Evolutionary conservation across 2,329 filamentous ascomycete species (phyloP).

Genomic region (Claviceps arundinis): DNA sequence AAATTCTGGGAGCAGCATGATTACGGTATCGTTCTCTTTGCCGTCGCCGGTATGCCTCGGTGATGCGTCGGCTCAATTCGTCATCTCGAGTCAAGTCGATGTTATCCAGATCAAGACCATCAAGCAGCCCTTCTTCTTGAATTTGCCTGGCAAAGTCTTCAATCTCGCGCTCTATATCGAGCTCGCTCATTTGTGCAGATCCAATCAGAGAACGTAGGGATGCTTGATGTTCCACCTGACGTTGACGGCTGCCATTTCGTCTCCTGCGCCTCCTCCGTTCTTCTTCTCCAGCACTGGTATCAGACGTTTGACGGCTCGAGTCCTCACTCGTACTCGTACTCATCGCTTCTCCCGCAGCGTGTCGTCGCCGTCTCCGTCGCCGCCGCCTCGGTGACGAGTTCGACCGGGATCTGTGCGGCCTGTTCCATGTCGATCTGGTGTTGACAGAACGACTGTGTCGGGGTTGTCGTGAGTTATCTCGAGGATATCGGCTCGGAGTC

Average conservation of each 20-base stretch:
- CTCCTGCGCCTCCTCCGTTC: slow-evolving; percentile 19
- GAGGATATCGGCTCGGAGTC: slow-evolving; percentile 31
- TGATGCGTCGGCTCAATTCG: slow-evolving; percentile 80
- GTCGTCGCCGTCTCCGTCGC: slow-evolving; percentile 14
- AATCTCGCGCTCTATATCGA: slow-evolving; percentile 77
- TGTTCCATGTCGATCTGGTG: slow-evolving; percentile 17
- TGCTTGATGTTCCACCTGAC: slow-evolving; percentile 76
- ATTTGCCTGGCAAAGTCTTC: slow-evolving; percentile 84
- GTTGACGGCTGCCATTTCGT: slow-evolving; percentile 32
- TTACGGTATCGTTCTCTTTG: slow-evolving; percentile 49
- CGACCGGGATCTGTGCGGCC: slow-evolving; percentile 17
- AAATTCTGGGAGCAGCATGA: slow-evolving; percentile 24
- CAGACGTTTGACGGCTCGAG: slow-evolving; percentile 15
- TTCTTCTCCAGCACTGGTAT: slow-evolving; percentile 24
- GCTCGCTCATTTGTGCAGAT: slow-evolving; percentile 60
- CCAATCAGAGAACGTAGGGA: slow-evolving; percentile 78
- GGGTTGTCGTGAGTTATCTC: slow-evolving; percentile 16
- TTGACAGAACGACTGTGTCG: slow-evolving; percentile 23
- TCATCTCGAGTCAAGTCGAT: slow-evolving; percentile 76
- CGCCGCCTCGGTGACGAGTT: slow-evolving; percentile 9
- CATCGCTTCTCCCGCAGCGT: slow-evolving; percentile 12
- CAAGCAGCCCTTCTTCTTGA: slow-evolving; percentile 71
- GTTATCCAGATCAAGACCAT: slow-evolving; percentile 80
- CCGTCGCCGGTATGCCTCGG: slow-evolving; percentile 69
- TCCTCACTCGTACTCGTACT: slow-evolving; percentile 14